Evolutionary conservation across 805 yeast species (phyloP), one percentile per base, ranked within the genome.

Genomic region (Pichia deserticola): DNA sequence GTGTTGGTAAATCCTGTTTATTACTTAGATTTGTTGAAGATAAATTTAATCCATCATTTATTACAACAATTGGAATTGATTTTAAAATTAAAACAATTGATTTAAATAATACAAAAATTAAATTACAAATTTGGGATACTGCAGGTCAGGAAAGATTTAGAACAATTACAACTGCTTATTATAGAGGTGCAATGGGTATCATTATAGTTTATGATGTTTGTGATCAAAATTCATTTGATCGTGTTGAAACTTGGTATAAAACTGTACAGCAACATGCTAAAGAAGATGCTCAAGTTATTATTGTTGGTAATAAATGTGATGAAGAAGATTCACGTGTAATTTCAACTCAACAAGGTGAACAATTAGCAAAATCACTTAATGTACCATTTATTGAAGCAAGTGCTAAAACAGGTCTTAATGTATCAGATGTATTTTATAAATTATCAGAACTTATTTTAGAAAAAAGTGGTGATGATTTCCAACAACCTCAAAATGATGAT

Each of bases 131-230:
- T 41, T 86, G 97, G 97, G 97, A 89, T 66, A 89, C 97, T 39
- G 97, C 97, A 1, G 97, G 97, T n/a, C 97, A 89, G 71, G 97
- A 89, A 67, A 77, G 97, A 63, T 89, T 89, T 73, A 80, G 96
- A 71, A 88, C 96, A 40, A 89, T 89, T 71, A 90, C 93, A 44
- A 85, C 93, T n/a, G 92, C 95, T 1, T 86, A 86, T 69, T 86
- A 86, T 69, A 80, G 95, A 68, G 95, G 95, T 51, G 93, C 95
- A 51, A 83, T 84, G 82, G 95, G 95, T 55, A 86, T 86, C 60
- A 82, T 86, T 45, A 76, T 86, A 61, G 89, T 86, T 36, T 86
- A 86, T 65, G 95, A 86, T 66, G 92, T 86, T 44, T 82, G 89
- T 20, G 93, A 86, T 63, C 92, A 90, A 63, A 83, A 92, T 68